A percentile compares a stretch with the other conserved stretches of the same genome.
Conservation (phyloP, 2,329 filamentous ascomycete species). For the Ophiostoma australiae region DNA sequence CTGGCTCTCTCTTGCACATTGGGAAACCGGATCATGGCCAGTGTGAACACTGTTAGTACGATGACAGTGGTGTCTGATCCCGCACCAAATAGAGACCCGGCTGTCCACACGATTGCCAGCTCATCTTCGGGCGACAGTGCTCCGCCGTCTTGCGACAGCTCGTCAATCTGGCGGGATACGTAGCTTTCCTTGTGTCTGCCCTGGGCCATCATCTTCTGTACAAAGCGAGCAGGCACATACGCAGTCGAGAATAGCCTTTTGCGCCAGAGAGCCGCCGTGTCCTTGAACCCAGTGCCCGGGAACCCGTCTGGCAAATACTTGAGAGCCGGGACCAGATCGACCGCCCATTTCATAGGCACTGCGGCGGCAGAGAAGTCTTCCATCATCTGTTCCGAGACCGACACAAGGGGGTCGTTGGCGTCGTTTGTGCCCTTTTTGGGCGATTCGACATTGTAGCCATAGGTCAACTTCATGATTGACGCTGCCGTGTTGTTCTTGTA, state of each 20-base stretch:
- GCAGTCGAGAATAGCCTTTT: not conserved
- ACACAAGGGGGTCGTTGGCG: not conserved
- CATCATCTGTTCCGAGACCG: constrained; percentile 8
- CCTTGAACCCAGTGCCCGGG: not conserved
- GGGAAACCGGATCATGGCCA: not conserved
- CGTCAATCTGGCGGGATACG: constrained; percentile 10
- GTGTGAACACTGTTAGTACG: not conserved
- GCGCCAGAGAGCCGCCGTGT: not conserved
- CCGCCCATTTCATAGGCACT: constrained; percentile 7
- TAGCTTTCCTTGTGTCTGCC: constrained; percentile 13
- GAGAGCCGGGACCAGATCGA: constrained; percentile 9
- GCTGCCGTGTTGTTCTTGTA: not conserved
- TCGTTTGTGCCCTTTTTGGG: not conserved
- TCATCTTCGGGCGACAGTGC: not conserved
- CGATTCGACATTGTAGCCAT: constrained; percentile 3
- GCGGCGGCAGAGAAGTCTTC: constrained; percentile 8
- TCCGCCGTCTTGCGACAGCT: not conserved
- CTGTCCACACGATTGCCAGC: not conserved
- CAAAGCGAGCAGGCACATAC: not conserved
- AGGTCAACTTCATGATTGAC: not conserved
- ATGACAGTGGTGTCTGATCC: constrained; percentile 2
- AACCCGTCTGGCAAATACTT: not conserved
- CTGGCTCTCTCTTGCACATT: not conserved
- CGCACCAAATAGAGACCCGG: not conserved
- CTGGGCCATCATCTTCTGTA: constrained; percentile 7